Evolutionary conservation across 1,284 basidiomycete species (phyloP), one percentile per base, ranked within the genome.

Genomic region (Naganishia cerealis): DNA sequence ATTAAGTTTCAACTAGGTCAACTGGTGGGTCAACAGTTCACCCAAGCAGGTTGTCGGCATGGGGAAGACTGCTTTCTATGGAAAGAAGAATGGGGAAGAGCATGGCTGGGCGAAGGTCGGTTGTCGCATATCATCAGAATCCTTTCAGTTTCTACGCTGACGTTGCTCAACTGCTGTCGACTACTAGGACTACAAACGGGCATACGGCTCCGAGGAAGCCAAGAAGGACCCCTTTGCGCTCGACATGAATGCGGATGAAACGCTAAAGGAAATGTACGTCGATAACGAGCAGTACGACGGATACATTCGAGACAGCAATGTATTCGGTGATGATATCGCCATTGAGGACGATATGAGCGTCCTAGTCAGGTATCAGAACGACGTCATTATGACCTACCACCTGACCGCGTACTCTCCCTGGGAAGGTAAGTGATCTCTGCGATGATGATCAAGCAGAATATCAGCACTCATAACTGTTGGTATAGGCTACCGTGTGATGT

Each of bases 341-440:
- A 85, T 86, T 69, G 85, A 86, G 75, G 85, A 86, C 72, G 85
- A 85, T 72, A 85, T 85, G 83, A 78, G 81, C 61, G 79, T 85
- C 3, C 77, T 86, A 56, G 84, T 85, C 16, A 80, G 82, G 54
- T 85, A 85, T 74, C 79, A 82, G 67, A 81, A 79, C 6, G 84
- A 83, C 12, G 83, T 81, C 0, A 84, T 82, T n/a, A 82, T 86
- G 82, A 84, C 84, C 8, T 86, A 85, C 72, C 85, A 85, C 73
- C 75, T 86, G 57, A 78, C 76, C 10, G 75, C 78, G 9, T 79
- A 79, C 72, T 73, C 73, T 26, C 62, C 72, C 29, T 75, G 61
- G 63, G 67, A 67, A 65, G 65, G 67, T 66, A 13, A 67, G 43
- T 16, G 1, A 16, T 24, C 29, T 6, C 6, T 3, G 3, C 6